These are phyloP conservation scores for Rhododendron ovatum DNA, from an alignment of 148 eudicot genomes.

Conservation along the genomic window DNA sequence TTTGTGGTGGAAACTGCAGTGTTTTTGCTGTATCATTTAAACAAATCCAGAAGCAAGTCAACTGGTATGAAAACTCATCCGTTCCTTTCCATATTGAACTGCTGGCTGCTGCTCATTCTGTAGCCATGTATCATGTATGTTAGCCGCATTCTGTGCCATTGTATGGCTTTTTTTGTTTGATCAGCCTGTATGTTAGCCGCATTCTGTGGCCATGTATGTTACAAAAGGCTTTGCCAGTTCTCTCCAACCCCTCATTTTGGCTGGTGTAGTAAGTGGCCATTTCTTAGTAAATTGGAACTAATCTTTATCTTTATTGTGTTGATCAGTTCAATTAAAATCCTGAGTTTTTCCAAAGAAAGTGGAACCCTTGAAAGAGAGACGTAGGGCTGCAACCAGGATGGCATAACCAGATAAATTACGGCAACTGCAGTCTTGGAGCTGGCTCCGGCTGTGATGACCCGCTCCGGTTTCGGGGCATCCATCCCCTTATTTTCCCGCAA, in stretches of 20 bases:
- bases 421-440: neutral
- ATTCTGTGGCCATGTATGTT: neutral
- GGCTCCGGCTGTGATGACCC: neutral
- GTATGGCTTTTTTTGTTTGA: too few species aligned
- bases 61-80: neutral
- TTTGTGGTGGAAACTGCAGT: neutral
- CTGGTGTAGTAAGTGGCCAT: neutral
- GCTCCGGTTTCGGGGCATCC: too few species aligned
- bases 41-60: neutral
- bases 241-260: neutral
- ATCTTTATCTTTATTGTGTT: neutral
- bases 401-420: neutral
- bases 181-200: too few species aligned
- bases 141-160: too few species aligned
- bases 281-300: neutral
- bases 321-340: neutral
- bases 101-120: neutral
- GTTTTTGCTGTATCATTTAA: neutral
- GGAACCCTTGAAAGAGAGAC: neutral
- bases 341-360: neutral
- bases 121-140: neutral
- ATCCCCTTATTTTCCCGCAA: too few species aligned
- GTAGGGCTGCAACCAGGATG: neutral
- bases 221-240: neutral
- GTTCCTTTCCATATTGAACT: neutral